These are phyloP conservation scores for Solanum paucissectum DNA, from an alignment of 257 asterid genomes.

Conservation along the genomic window DNA sequence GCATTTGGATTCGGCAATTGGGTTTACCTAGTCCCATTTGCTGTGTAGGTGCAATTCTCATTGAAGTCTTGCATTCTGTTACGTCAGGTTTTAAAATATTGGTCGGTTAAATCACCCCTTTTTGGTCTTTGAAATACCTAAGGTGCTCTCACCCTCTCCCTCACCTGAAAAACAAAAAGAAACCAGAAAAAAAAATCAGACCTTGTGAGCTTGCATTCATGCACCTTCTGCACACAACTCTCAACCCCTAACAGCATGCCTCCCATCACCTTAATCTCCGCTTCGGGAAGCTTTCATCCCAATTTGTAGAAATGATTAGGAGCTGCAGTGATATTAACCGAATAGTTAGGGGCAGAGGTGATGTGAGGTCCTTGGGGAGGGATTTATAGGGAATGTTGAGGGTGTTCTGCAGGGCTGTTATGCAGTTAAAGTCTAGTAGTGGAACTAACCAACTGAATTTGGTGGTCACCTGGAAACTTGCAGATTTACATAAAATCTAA, in stretches of 20 bases:
- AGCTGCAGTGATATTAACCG: not conserved
- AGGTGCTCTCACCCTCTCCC: not conserved
- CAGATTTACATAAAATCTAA: not conserved
- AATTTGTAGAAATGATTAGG: not conserved
- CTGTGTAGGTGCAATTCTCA: not conserved
- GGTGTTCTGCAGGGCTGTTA: not conserved
- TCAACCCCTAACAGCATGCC: not conserved
- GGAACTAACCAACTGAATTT: not conserved
- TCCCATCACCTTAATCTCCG: not conserved
- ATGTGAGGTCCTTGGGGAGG: not conserved
- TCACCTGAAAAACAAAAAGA: not conserved
- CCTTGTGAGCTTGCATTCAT: not conserved
- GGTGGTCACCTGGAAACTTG: not conserved
- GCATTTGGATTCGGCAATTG: not conserved
- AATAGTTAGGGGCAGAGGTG: not conserved
- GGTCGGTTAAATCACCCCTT: not conserved
- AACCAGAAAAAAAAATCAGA: not conserved
- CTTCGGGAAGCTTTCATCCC: not conserved
- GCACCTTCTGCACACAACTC: not conserved
- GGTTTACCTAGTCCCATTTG: not conserved
- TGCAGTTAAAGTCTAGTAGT: not conserved
- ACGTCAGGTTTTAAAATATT: not conserved
- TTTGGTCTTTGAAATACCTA: not conserved
- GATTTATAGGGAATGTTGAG: not conserved
- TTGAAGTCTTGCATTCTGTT: not conserved